phyloP scores from a whole-genome alignment of 1,284 basidiomycete genomes.

The Trichosporon sp. region DNA sequence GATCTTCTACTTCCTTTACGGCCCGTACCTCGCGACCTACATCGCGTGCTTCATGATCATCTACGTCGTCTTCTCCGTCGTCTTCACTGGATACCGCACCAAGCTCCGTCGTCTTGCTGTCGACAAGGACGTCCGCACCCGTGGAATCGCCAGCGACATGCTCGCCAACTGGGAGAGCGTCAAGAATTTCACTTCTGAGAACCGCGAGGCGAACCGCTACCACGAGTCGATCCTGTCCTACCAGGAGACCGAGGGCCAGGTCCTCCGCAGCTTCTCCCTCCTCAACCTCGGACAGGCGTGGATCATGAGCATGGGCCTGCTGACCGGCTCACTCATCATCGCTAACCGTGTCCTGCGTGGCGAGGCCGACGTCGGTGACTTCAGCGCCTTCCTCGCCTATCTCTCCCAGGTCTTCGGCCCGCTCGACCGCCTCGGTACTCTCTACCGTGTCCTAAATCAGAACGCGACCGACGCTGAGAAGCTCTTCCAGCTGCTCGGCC shows the following conservation, averaged over 20 bases:
- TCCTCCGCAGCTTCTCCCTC: conserved; percentile 82
- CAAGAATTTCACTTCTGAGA: conserved; percentile 95
- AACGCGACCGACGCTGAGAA: conserved; percentile 95
- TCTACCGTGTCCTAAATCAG: conserved; percentile 90
- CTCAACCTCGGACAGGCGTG: conserved; percentile 92
- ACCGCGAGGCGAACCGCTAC: conserved; percentile 80
- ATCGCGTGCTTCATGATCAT: conserved; percentile 76
- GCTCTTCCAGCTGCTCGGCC: conserved; percentile 82
- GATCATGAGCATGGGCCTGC: conserved; percentile 86
- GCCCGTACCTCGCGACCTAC: conserved; percentile 70
- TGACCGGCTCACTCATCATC: conserved; percentile 88
- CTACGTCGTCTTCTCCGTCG: conserved; percentile 93
- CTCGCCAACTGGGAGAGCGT: conserved; percentile 98
- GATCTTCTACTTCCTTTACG: conserved; percentile 77
- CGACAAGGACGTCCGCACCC: conserved; percentile 88
- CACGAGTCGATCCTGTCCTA: conserved; percentile 80
- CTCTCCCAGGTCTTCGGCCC: conserved; percentile 93
- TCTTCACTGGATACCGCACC: conserved; percentile 75
- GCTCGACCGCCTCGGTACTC: conserved; percentile 89
- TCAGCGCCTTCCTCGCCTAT: conserved; percentile 96
- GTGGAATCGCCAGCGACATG: conserved; percentile 90
- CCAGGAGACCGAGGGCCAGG: conserved; percentile 84
- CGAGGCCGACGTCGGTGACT: conserved; percentile 86
- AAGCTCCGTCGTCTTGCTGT: conserved; percentile 88
- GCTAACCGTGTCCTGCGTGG: conserved; percentile 86